Evolutionary conservation across 1,284 basidiomycete species (phyloP), one percentile per base, ranked within the genome.

Genomic region (Pyrrhoderma noxium): DNA sequence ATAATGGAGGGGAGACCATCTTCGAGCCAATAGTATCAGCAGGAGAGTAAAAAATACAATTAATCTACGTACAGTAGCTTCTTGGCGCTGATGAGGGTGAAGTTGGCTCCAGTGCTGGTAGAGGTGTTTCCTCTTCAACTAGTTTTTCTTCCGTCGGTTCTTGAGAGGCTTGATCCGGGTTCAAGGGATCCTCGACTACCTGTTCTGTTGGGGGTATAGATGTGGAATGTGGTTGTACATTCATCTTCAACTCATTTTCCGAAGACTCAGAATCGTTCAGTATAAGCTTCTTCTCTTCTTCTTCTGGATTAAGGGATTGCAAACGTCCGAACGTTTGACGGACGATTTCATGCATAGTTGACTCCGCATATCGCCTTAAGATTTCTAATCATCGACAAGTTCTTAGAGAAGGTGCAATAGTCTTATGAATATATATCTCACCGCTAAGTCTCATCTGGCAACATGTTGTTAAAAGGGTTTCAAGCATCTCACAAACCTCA

Each of bases 401-500:
- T 23, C 42, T 56, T 42, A 60, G 56, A 22, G 23, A 19, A 13
- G 2, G 35, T n/a, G 3, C n/a, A 40, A 8, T 14, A 19, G 36
- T 34, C 40, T 39, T n/a, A 14, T 34, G 48, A n/a, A 18, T 45
- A 31, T 14, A 51, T 21, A 2, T 75, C 88, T 58, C 59, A 93
- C 91, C 94, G 61, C 90, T 92, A 3, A 98, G 74, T 39, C 96
- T 77, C 75, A 95, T 96, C 65, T 98, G 92, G 67, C 95, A 98
- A 59, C 93, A 93, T 61, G 96, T 98, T 34, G 93, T 96, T 57
- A 99, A 70, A 1, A 96, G 94, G 3, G 95, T 97, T 70, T 99
- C 96, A 62, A 99, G 74, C 83, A 99, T 93, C 70, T 98, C 95
- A 66, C 96, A 99, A 18, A 99, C 87, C 65, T 93, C 90, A 54